phyloP scores from a whole-genome alignment of 2,329 filamentous ascomycete genomes.

The Phyllosticta paracitricarpa region DNA sequence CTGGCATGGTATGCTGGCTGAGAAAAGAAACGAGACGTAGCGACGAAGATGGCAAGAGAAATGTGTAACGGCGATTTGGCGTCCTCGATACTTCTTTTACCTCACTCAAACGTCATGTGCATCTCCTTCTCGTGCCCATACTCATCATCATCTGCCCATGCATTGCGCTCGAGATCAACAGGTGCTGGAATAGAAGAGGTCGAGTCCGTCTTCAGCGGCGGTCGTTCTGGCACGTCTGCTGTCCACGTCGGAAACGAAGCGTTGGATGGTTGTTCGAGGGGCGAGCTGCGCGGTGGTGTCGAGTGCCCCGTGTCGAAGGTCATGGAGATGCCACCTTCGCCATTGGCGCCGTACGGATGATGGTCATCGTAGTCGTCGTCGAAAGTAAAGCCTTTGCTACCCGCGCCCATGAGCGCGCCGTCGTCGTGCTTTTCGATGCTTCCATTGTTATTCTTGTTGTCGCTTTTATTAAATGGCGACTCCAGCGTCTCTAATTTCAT shows the following conservation, averaged over 20 bases:
- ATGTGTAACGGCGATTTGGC: not conserved
- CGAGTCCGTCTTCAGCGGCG: constrained; percentile 17
- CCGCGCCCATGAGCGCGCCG: constrained; percentile 4
- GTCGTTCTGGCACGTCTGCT: constrained; percentile 15
- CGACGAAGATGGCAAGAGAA: not conserved
- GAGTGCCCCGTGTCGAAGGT: constrained; percentile 33
- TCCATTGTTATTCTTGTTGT: constrained; percentile 21
- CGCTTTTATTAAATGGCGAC: constrained; percentile 26
- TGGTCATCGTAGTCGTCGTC: constrained; percentile 27
- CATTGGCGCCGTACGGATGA: constrained; percentile 14
- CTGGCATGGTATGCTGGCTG: not conserved
- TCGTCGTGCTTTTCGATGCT: constrained; percentile 15
- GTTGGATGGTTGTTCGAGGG: constrained; percentile 13
- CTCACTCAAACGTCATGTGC: constrained; percentile 38
- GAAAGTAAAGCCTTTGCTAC: constrained; percentile 8
- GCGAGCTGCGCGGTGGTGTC: constrained; percentile 13
- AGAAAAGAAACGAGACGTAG: not conserved
- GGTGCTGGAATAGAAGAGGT: constrained; percentile 21
- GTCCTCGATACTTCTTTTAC: not conserved
- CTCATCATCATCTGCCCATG: constrained; percentile 38
- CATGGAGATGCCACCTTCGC: constrained; percentile 27
- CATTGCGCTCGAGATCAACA: constrained; percentile 27
- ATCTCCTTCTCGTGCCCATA: constrained; percentile 39
- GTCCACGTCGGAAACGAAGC: constrained; percentile 11
- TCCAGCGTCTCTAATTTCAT: constrained; percentile 57